Base-by-base conservation (phyloP, 306 rosid genomes). In the Gillenia trifoliata region DNA sequence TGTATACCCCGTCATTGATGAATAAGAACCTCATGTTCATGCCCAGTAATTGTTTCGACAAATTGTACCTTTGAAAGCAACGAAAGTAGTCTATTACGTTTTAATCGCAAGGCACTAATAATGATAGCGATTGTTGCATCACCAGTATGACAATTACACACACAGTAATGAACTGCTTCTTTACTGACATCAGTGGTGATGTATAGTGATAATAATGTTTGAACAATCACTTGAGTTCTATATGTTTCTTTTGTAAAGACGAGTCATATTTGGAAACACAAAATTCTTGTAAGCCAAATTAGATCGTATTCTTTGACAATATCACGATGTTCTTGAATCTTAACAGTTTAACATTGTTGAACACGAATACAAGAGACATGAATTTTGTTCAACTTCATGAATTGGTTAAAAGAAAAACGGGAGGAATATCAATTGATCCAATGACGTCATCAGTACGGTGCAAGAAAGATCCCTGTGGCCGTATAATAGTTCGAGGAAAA, bases 341-440 rank as follows among this genome's bases (percentile, higher is more conserved):
- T n/a, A n/a, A 71, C 91, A 94, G 98, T 71, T 97, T 89, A 83
- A 91, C 97, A 74, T 82, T 94, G 95, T 87, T 91, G 80, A 95
- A 91, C 89, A 94, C 91, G 98, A 97, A 96, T 70, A 94, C 98
- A 71, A 91, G 91, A 85, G 98, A 94, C 78, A 78, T 90, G 86
- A 87, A 79, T 66, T 94, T 94, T 86, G 97, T 94, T 85, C 96
- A 94, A 79, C 91, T 94, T 74, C 88, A 87, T 84, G 97, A 94
- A 86, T 86, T 94, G 84, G 90, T 94, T 66, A 94, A 97, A 79
- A 91, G 98, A 75, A 94, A 94, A 85, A 94, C 98, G 1, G 98
- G 98, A 75, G 98, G 98, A 63, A 91, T 94, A 79, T 94, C 98
- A 28, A 97, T 94, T 86, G 91, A 87, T 83, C 98, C 98, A 61